These are phyloP conservation scores for Sanghuangporus baumii DNA, from an alignment of 1,284 basidiomycete species.

Conservation along the genomic window DNA sequence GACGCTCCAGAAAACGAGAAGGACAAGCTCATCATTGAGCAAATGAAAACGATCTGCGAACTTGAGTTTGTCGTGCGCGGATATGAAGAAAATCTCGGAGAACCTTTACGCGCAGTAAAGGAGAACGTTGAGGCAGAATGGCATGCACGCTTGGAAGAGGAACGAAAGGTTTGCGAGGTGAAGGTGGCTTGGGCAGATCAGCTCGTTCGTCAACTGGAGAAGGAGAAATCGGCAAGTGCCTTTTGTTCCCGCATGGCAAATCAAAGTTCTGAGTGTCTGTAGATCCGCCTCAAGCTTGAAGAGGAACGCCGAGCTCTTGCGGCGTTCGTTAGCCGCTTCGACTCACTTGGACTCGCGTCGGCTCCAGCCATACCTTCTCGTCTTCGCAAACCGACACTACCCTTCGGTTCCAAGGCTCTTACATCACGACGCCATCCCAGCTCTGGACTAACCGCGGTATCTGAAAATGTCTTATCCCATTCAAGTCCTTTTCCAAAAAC, in stretches of 20 bases:
- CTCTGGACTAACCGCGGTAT: background rate
- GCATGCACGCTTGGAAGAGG: constrained; percentile 53
- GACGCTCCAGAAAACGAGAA: constrained; percentile 64
- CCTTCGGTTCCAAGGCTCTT: constrained; percentile 4
- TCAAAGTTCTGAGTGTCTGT: constrained; percentile 20
- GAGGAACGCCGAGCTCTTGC: constrained; percentile 69
- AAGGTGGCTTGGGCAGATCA: constrained; percentile 68
- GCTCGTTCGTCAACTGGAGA: constrained; percentile 64
- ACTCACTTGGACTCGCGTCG: constrained; percentile 51
- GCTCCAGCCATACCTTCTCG: constrained; percentile 30
- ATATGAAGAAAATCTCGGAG: constrained; percentile 66
- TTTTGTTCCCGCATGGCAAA: constrained; percentile 6
- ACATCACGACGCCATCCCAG: constrained; percentile 4
- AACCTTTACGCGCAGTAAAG: constrained; percentile 63
- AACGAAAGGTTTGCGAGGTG: constrained; percentile 55
- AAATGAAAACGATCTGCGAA: constrained; percentile 63
- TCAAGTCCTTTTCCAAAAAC: background rate
- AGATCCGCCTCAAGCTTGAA: constrained; percentile 55
- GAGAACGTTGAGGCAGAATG: constrained; percentile 84
- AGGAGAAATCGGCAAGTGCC: constrained; percentile 55
- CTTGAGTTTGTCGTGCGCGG: constrained; percentile 64
- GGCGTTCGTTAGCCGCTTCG: constrained; percentile 73
- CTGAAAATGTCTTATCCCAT: background rate
- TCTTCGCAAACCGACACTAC: constrained; percentile 6
- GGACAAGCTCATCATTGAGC: constrained; percentile 62